A percentile compares a stretch with the other conserved stretches of the same genome.
Conservation (phyloP, 2,329 filamentous ascomycete genomes). For the Fusarium marasasianum region DNA sequence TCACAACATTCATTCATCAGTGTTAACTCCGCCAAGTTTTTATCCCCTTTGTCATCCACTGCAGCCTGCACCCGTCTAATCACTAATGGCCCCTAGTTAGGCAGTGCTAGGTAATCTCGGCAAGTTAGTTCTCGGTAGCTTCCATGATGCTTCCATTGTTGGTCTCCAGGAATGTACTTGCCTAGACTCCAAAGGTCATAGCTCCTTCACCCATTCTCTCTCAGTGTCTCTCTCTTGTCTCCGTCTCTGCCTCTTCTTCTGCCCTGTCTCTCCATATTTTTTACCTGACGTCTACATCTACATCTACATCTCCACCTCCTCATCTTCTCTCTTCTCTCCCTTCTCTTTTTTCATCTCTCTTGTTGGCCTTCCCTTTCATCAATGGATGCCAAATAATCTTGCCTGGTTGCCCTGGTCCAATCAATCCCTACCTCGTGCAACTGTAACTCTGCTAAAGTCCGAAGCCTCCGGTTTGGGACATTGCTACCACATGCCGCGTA, state of each 20-base stretch:
- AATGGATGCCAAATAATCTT: conserved; percentile 6
- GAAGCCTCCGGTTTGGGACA: conserved; percentile 23
- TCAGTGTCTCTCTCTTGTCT: not conserved
- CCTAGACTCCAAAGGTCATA: conserved; percentile 19
- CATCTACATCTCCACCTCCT: conserved; percentile 6
- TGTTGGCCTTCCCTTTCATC: not conserved
- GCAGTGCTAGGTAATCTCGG: conserved; percentile 13
- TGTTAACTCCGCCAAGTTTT: not conserved
- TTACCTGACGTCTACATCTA: not conserved
- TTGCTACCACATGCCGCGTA: conserved; percentile 38
- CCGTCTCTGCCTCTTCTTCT: not conserved
- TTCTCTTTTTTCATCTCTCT: not conserved
- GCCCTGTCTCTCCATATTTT: conserved; percentile 2
- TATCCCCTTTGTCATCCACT: not conserved
- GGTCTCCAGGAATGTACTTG: conserved; percentile 1
- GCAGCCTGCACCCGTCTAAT: not conserved
- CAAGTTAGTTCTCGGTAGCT: conserved; percentile 15
- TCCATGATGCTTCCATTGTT: conserved; percentile 26
- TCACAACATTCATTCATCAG: not conserved
- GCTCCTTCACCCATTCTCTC: conserved; percentile 1
- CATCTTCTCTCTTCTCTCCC: not conserved
- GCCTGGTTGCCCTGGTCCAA: conserved; percentile 4
- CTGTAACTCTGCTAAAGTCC: conserved; percentile 10
- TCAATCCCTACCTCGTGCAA: conserved; percentile 17
- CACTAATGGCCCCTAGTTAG: not conserved